Conservation (phyloP, 176 grass and related monocot genomes). For the Lolium perenne region DNA sequence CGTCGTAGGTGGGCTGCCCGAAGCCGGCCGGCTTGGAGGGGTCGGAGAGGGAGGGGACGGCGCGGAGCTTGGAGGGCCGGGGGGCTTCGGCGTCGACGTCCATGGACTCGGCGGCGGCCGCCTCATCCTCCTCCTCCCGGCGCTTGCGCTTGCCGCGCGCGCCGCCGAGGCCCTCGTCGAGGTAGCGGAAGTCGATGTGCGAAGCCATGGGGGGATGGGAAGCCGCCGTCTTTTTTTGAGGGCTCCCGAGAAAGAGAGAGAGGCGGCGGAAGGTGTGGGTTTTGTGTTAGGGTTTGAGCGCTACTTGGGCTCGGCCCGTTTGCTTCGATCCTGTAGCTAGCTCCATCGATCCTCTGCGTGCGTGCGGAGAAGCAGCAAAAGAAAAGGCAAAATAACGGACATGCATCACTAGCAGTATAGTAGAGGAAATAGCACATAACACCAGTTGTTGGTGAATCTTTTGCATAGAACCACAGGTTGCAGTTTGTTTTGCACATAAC, state of each 20-base stretch:
- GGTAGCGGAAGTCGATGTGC: conserved; percentile 87
- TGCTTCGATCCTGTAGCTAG: no score
- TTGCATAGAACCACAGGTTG: no score
- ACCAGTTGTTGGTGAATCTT: no score
- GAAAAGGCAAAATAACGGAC: no score
- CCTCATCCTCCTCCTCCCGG: conserved; percentile 34
- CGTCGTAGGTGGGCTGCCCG: conserved; percentile 84
- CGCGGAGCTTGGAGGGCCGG: conserved; percentile 70
- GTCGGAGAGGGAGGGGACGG: conserved; percentile 69
- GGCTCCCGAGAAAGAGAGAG: background rate
- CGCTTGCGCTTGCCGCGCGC: conserved; percentile 85
- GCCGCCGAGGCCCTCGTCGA: conserved; percentile 91
- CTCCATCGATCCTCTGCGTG: no score
- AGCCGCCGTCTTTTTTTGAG: background rate
- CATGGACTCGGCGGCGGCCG: conserved; percentile 56
- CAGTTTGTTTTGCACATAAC: no score
- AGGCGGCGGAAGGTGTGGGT: background rate
- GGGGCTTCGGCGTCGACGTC: conserved; percentile 57
- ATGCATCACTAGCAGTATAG: no score
- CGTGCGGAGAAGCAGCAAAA: no score
- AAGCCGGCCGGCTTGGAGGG: conserved; percentile 81
- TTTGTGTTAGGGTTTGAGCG: conserved; percentile 66
- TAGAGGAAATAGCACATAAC: no score
- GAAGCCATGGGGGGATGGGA: conserved; percentile 65
- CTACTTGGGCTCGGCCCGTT: no score